Percentiles rank a stretch among this genome's conserved stretches.
Conservation (phyloP, 768 basidiomycete genomes). For the Hirschioporus abietinus region DNA sequence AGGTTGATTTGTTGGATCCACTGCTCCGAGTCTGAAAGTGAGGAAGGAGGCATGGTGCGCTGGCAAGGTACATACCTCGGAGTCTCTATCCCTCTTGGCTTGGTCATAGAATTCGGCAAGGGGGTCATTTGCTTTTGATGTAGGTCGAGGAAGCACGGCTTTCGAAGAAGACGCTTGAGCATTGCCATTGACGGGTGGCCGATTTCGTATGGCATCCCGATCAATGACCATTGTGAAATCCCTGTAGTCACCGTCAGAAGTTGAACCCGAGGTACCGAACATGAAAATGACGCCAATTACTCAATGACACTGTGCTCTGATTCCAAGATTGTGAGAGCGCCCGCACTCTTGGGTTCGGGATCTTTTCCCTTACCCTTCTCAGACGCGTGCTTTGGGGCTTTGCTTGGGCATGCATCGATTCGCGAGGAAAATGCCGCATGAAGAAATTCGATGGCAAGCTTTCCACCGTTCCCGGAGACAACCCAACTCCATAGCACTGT, state of each 20-base stretch:
- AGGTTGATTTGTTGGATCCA: conserved; percentile 29
- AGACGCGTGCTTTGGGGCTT: conserved; percentile 12
- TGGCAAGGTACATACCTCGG: conserved; percentile 28
- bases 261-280: conserved; percentile 20
- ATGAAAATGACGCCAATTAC: conserved; percentile 18
- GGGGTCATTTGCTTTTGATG: conserved; percentile 37
- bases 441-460: conserved; percentile 34
- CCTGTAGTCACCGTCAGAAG: conserved; percentile 19
- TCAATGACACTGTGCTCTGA: conserved; percentile 3
- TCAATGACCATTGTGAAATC: conserved; percentile 10
- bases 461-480: conserved; percentile 26
- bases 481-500: conserved; percentile 65
- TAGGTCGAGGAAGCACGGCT: neutral
- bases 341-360: neutral
- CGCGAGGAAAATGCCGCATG: conserved; percentile 45
- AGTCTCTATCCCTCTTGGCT: conserved; percentile 46
- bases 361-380: neutral
- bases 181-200: neutral
- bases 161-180: conserved; percentile 5
- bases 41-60: neutral
- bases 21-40: conserved; percentile 28
- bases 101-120: conserved; percentile 58
- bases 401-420: conserved; percentile 37
- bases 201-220: neutral
- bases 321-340: conserved; percentile 11